phyloP scores from a whole-genome alignment of 371 early-diverging fungal genomes.

The Dichotomocladium elegans region DNA sequence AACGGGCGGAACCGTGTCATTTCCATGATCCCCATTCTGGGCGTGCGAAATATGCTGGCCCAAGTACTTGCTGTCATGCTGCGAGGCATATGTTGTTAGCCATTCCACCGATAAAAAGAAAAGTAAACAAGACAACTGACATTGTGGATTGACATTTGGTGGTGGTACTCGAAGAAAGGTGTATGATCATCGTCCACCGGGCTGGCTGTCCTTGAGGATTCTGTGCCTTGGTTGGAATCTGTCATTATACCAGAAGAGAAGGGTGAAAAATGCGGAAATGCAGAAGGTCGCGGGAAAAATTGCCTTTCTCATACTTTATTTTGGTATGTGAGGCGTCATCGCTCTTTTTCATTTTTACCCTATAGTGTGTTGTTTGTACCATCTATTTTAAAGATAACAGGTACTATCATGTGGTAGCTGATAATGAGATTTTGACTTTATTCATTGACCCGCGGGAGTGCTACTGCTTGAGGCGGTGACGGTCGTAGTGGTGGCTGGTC shows the following conservation, averaged over 20 bases:
- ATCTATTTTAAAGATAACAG: too few species aligned
- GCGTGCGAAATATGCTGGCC: slow-evolving; percentile 27
- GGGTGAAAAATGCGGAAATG: neutral
- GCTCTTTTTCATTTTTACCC: too few species aligned
- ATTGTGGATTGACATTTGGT: slow-evolving; percentile 34
- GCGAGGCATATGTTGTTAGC: neutral
- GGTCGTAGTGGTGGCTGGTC: too few species aligned
- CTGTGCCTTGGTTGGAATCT: neutral
- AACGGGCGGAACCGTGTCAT: too few species aligned
- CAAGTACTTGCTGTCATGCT: slow-evolving; percentile 47
- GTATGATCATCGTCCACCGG: slow-evolving; percentile 17
- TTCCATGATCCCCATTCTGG: neutral
- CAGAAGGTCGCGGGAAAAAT: too few species aligned
- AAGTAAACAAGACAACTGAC: slow-evolving; percentile 15
- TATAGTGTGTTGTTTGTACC: too few species aligned
- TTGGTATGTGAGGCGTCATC: too few species aligned
- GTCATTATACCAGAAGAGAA: neutral
- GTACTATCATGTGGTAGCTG: too few species aligned
- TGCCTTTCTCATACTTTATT: too few species aligned
- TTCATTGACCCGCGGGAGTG: too few species aligned
- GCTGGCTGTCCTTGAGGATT: neutral
- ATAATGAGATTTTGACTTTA: too few species aligned
- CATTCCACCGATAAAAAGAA: neutral
- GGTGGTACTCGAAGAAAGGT: slow-evolving; percentile 47
- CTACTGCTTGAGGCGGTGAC: too few species aligned